Evolutionary conservation across 768 basidiomycete species (phyloP).

Genomic region (Mycena metata): DNA sequence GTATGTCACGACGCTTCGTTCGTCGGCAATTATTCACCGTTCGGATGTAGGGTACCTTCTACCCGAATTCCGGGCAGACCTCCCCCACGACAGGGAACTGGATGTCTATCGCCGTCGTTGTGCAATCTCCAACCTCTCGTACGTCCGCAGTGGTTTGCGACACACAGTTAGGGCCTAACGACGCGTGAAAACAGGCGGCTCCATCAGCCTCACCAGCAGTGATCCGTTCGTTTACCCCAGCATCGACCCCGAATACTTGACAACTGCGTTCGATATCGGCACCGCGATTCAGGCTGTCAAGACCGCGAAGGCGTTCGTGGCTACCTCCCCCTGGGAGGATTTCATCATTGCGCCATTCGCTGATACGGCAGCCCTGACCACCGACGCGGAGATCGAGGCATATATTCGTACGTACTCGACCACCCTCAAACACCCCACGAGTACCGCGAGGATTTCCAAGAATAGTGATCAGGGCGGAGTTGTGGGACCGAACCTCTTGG

Average conservation of each 20-base stretch:
- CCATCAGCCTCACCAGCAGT: constrained; percentile 15
- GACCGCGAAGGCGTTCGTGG: constrained; percentile 8
- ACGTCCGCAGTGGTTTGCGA: background rate
- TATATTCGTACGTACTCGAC: constrained; percentile 18
- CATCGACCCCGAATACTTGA: constrained; percentile 31
- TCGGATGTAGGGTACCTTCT: constrained; percentile 16
- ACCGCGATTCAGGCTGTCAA: constrained; percentile 19
- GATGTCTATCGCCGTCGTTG: constrained; percentile 19
- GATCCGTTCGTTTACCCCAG: constrained; percentile 27
- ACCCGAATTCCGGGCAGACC: constrained; percentile 6
- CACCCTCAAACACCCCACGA: constrained; percentile 20
- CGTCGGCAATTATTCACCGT: background rate
- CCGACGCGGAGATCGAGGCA: constrained; percentile 23
- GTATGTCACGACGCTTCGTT: background rate
- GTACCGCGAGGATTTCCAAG: constrained; percentile 30
- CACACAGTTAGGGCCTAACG: background rate
- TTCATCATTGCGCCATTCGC: constrained; percentile 20
- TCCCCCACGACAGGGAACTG: constrained; percentile 28
- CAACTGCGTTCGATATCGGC: constrained; percentile 28
- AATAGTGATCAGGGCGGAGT: constrained; percentile 12
- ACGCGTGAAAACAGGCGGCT: constrained; percentile 10
- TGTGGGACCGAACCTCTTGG: constrained; percentile 21
- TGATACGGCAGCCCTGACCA: constrained; percentile 8
- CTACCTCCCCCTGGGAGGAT: constrained; percentile 19
- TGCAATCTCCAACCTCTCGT: constrained; percentile 31